Evolutionary conservation across 116 monocot species (phyloP), one percentile per base, ranked within the genome.

Genomic region (Trichopus zeylanicus): DNA sequence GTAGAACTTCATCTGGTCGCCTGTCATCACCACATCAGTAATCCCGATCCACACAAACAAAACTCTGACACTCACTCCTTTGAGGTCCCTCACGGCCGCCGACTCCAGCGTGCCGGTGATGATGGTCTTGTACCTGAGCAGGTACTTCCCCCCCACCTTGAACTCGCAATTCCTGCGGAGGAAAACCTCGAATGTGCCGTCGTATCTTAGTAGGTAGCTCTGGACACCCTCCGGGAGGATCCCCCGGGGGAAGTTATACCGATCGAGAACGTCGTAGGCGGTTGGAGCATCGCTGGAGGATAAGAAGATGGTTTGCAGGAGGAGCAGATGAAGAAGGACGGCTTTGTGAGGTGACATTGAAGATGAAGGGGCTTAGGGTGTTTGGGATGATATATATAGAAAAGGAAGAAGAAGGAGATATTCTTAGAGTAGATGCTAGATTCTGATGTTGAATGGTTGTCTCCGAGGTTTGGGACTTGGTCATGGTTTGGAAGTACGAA

Each of bases 211-310:
- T 2, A 61, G 62, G 66, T 76, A 88, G 69, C 74, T 71, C 38
- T 73, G 51, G 10, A 74, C 88, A 18, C 88, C 83, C 46, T 56
- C 48, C 1, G 88, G 88, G 55, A 88, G 88, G 53, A 83, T 73
- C 22, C 80, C 88, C 23, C 28, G 56, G 0, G 83, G 83, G 51
- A 88, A 67, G 53, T 64, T 51, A 65, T 65, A 69, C 7, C 35
- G 27, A 56, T 67, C 57, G 21, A 67, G 67, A 20, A 33, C 10
- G 3, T 51, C 51, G 22, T 51, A 63, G 28, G 48, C 62, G 3
- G 62, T 60, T 7, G 26, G 27, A 24, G 20, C 56, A 19, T 30
- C 31, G n/a, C n/a, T n/a, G n/a, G n/a, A n/a, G n/a, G n/a, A n/a
- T n/a, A n/a, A n/a, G n/a, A n/a, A n/a, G n/a, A n/a, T n/a, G n/a